Conservation (phyloP, 2,329 filamentous ascomycete genomes). For the Alternaria novae-zelandiae region DNA sequence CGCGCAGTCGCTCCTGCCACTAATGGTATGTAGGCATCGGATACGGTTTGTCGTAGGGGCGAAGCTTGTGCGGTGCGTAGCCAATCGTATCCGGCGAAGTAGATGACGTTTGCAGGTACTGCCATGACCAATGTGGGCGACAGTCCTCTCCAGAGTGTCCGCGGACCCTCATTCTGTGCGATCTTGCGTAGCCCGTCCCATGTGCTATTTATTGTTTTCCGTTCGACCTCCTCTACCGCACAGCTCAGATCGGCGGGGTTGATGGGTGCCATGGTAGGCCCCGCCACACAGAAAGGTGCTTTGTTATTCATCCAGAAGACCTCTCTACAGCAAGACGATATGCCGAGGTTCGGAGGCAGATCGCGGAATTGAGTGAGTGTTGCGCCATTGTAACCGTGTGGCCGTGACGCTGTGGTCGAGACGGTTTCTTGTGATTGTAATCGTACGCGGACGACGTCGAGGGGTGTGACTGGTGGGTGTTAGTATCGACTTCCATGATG, state of each 20-base stretch:
- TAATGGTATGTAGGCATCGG: constrained; percentile 77
- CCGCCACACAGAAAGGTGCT: constrained; percentile 79
- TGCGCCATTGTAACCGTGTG: constrained; percentile 33
- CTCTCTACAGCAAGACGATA: constrained; percentile 93
- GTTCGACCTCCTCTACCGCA: constrained; percentile 85
- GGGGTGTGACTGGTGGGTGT: constrained; percentile 71
- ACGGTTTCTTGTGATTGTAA: constrained; percentile 80
- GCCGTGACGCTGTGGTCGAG: constrained; percentile 58
- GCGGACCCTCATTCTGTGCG: constrained; percentile 85
- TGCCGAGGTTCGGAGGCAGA: constrained; percentile 83
- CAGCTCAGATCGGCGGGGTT: constrained; percentile 64
- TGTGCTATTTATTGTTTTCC: constrained; percentile 85
- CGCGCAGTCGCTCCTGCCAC: constrained; percentile 80
- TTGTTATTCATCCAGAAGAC: constrained; percentile 95
- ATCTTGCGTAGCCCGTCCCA: constrained; percentile 94
- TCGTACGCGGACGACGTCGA: constrained; percentile 95
- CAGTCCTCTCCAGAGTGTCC: constrained; percentile 88
- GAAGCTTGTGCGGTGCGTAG: constrained; percentile 75
- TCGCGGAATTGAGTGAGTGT: constrained; percentile 62
- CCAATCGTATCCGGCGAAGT: constrained; percentile 98
- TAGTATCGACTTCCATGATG: constrained; percentile 3
- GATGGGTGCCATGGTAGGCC: constrained; percentile 56
- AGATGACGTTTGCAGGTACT: constrained; percentile 94
- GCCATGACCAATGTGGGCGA: constrained; percentile 96
- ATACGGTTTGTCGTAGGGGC: constrained; percentile 65